A percentile compares a stretch with the other conserved stretches of the same genome.
These are phyloP conservation scores for Blastomyces emzantsi DNA, from an alignment of 2,329 filamentous ascomycete genomes.

Conservation along the genomic window DNA sequence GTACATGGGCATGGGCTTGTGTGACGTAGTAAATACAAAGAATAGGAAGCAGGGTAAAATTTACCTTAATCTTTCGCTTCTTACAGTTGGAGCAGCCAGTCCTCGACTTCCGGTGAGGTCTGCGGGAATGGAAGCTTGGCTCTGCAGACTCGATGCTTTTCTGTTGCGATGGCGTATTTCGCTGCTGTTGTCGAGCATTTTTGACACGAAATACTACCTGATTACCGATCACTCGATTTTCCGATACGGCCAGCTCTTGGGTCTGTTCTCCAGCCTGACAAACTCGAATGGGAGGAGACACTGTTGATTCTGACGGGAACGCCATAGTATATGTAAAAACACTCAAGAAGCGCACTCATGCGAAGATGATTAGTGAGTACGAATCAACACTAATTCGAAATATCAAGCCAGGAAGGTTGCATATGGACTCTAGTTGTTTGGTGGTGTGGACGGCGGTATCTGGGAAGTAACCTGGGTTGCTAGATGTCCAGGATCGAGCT, in stretches of 20 bases:
- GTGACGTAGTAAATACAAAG: background rate
- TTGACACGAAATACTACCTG: slow-evolving; percentile 18
- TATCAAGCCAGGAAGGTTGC: background rate
- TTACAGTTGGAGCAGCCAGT: slow-evolving; percentile 29
- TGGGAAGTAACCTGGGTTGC: too few species aligned
- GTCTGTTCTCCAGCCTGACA: background rate
- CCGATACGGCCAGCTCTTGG: slow-evolving; percentile 1
- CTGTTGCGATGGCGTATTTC: background rate
- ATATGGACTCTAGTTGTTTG: too few species aligned
- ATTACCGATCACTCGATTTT: slow-evolving; percentile 15
- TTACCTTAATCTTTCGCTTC: slow-evolving; percentile 29
- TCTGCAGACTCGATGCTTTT: slow-evolving; percentile 6
- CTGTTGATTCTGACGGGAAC: background rate
- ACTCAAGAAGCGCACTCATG: background rate
- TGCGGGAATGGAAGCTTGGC: slow-evolving; percentile 23
- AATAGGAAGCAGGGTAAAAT: background rate
- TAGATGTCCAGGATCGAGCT: too few species aligned
- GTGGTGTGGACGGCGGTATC: too few species aligned
- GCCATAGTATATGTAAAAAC: background rate
- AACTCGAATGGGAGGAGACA: background rate
- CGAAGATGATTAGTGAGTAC: background rate
- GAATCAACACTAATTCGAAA: background rate
- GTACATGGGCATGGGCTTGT: background rate
- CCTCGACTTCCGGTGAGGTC: slow-evolving; percentile 29
- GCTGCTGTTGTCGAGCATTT: slow-evolving; percentile 7